Base-by-base conservation (phyloP, 2,329 filamentous ascomycete species). In the Thielaviopsis euricoi region DNA sequence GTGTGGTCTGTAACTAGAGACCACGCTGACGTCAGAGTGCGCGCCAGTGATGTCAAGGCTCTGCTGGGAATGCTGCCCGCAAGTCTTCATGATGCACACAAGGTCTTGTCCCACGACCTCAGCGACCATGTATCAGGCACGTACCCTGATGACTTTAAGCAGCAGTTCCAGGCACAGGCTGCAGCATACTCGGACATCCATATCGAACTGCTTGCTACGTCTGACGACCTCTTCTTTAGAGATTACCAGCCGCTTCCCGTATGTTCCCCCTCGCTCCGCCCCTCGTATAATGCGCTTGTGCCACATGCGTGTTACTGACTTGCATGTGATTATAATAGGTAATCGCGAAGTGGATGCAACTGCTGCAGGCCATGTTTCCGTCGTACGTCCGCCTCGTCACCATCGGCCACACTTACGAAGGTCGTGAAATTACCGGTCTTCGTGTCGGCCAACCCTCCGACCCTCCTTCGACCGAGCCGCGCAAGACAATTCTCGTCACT, bases 321-420 rank as follows among this genome's bases (percentile, higher is more conserved):
- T 21, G 15, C 10, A 19, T 46, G 15, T 37, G 22, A 48, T 43
- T 50, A 23, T 10, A 17, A 19, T 55, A 69, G 66, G 69, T 78
- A 50, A 86, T 95, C 59, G 73, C 80, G n/a, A 87, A 86, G 40
- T 98, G 93, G 93, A 90, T 97, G 85, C 83, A 82, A 53, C 78
- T 96, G 46, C 78, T 96, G 63, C 81, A 88, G 51, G 91, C 88
- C 58, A 89, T 97, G 80, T 97, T 96, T 68, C 85, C 88, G 0
- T 84, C 83, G 0, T 83, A 89, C 63, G 86, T 91, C 49, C 76
- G 81, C 56, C 78, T 85, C 63, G 80, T 86, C 62, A 86, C 73
- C 59, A 81, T 97, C 40, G 93, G 93, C n/a, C 77, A 80, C n/a
- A 87, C 87, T 1, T 91, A 84, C 65, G 87, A 97, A 71, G 89